Conservation (phyloP, 2,329 filamentous ascomycete genomes). For the Aspergillus tamarii region DNA sequence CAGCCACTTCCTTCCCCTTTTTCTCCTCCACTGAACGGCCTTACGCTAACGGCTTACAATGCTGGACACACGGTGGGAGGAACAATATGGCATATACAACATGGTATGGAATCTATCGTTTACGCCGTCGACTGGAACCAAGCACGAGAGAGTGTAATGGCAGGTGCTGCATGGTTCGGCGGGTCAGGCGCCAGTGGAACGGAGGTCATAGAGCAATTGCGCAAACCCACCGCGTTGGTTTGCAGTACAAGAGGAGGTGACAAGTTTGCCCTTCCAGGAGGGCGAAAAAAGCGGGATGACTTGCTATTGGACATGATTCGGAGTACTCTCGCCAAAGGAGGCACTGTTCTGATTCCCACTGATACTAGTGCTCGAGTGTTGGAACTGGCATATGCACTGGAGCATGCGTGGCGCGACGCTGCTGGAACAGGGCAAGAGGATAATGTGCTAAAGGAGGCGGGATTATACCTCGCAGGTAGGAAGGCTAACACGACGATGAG, state of each 20-base stretch:
- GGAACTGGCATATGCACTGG: slow-evolving; percentile 87
- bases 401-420: slow-evolving; percentile 83
- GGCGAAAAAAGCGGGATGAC: slow-evolving; percentile 81
- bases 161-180: slow-evolving; percentile 91
- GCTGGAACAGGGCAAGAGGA: slow-evolving; percentile 55
- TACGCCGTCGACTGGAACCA: slow-evolving; percentile 99
- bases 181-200: slow-evolving; percentile 77
- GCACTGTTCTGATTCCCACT: slow-evolving; percentile 89
- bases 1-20: slow-evolving; percentile 85
- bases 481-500: slow-evolving; percentile 87
- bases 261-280: slow-evolving; percentile 69
- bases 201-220: slow-evolving; percentile 89
- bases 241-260: slow-evolving; percentile 86
- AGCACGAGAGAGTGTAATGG: slow-evolving; percentile 90
- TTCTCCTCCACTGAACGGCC: slow-evolving; percentile 83
- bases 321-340: slow-evolving; percentile 77
- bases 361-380: slow-evolving; percentile 95
- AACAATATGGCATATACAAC: slow-evolving; percentile 98
- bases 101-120: slow-evolving; percentile 93
- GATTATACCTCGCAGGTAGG: slow-evolving; percentile 80
- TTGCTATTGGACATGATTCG: slow-evolving; percentile 78
- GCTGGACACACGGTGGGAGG: slow-evolving; percentile 94
- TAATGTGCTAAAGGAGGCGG: slow-evolving; percentile 54
- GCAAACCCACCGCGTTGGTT: slow-evolving; percentile 89
- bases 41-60: slow-evolving; percentile 96